Conservation (phyloP, 352 stramenopile species). For the Elongisporangium anandrum region DNA sequence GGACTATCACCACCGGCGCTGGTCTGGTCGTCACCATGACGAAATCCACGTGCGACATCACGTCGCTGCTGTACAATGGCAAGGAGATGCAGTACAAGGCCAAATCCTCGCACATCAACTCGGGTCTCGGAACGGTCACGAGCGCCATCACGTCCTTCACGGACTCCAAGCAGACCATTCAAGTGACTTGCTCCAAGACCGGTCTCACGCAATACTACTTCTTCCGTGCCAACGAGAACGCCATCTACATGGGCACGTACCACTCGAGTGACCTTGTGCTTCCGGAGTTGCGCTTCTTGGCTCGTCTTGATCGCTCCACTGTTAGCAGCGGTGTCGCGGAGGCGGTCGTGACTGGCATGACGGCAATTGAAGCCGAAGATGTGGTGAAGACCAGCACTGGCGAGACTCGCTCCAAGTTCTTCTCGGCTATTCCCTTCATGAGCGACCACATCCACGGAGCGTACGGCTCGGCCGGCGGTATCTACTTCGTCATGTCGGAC, state of each 20-base stretch:
- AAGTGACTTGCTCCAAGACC: constrained; percentile 29
- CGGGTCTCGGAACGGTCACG: constrained; percentile 31
- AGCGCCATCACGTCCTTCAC: constrained; percentile 25
- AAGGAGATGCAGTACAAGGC: constrained; percentile 42
- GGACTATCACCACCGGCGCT: constrained; percentile 31
- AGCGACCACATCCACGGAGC: constrained; percentile 38
- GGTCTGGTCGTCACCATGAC: constrained; percentile 37
- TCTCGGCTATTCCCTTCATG: constrained; percentile 30
- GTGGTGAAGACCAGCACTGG: constrained; percentile 23
- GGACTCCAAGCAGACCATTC: constrained; percentile 29
- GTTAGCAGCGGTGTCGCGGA: constrained; percentile 27
- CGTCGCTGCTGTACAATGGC: constrained; percentile 41
- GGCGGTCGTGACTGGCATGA: constrained; percentile 22
- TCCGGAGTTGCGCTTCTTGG: constrained; percentile 45
- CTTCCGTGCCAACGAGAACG: constrained; percentile 44
- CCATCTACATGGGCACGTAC: constrained; percentile 58
- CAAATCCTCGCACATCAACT: constrained; percentile 52
- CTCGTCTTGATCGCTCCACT: constrained; percentile 25
- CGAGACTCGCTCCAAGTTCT: constrained; percentile 37
- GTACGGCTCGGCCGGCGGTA: constrained; percentile 22
- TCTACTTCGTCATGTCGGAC: constrained; percentile 51
- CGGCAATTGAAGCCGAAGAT: constrained; percentile 37
- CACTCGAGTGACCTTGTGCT: constrained; percentile 29
- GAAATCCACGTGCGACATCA: constrained; percentile 40
- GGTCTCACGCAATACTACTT: constrained; percentile 48